These are phyloP conservation scores for Suillus spraguei DNA, from an alignment of 768 basidiomycete genomes.

Conservation along the genomic window DNA sequence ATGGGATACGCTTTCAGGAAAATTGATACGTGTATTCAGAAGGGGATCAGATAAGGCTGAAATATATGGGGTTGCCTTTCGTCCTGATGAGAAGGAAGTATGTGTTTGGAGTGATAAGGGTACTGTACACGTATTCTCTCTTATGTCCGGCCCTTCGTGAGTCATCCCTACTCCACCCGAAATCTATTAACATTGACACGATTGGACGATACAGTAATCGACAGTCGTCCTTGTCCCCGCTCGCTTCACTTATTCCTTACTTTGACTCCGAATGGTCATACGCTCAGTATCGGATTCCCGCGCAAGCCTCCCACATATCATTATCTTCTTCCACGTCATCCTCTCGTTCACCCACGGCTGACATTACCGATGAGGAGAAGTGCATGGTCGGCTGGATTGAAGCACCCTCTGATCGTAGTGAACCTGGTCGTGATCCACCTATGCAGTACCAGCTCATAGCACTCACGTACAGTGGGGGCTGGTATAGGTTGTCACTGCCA, in stretches of 20 bases:
- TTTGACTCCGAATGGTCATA: conserved; percentile 98
- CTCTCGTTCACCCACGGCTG: conserved; percentile 54
- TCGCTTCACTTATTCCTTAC: conserved; percentile 83
- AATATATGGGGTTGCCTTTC: conserved; percentile 88
- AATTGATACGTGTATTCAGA: conserved; percentile 76
- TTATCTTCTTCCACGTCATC: conserved; percentile 69
- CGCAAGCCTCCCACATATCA: conserved; percentile 82
- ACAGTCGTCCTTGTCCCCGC: conserved; percentile 78
- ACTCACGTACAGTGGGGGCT: conserved; percentile 87
- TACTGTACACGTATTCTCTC: conserved; percentile 87
- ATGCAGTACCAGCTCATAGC: conserved; percentile 79
- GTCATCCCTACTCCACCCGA: conserved; percentile 31
- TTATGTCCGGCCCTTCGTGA: conserved; percentile 69
- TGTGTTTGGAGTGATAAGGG: conserved; percentile 97
- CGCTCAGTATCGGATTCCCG: conserved; percentile 87
- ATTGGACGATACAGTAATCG: conserved; percentile 60
- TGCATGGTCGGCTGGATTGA: conserved; percentile 89
- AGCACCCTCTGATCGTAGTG: conserved; percentile 41
- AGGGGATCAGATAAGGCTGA: conserved; percentile 89
- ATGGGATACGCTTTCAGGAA: conserved; percentile 79
- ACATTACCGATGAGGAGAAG: conserved; percentile 78
- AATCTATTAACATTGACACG: conserved; percentile 13
- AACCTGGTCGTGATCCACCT: conserved; percentile 22
- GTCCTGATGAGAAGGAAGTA: conserved; percentile 82
- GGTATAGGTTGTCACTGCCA: conserved; percentile 83